Evolutionary conservation across 1,139 yeast genomes (phyloP).

Genomic region (Suhomyces yuchorum): DNA sequence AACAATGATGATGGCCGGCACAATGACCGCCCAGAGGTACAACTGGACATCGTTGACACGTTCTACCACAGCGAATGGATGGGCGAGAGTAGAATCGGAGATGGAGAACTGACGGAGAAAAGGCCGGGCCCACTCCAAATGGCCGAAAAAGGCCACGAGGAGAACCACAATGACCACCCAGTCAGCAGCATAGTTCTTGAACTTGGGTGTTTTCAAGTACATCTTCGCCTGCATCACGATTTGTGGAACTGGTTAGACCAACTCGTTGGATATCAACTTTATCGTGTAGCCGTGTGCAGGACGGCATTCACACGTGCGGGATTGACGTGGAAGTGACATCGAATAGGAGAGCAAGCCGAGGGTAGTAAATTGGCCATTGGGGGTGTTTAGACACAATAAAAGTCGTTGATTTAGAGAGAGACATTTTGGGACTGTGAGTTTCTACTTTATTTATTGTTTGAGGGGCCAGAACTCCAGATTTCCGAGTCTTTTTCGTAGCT

Average conservation of each 20-base stretch:
- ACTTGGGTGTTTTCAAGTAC: constrained; percentile 17
- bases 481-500: too few species aligned
- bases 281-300: background rate
- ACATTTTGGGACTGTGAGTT: too few species aligned
- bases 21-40: constrained; percentile 18
- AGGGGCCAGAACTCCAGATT: too few species aligned
- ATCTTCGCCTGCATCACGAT: constrained; percentile 11
- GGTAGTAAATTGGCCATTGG: background rate
- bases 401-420: too few species aligned
- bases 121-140: constrained; percentile 26
- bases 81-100: constrained; percentile 20
- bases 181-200: constrained; percentile 19
- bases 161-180: constrained; percentile 22
- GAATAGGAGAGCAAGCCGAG: background rate
- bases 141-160: constrained; percentile 18
- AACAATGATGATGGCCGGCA: constrained; percentile 20
- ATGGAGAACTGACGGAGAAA: constrained; percentile 23
- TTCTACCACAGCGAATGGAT: constrained; percentile 25
- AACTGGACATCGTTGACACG: constrained; percentile 24
- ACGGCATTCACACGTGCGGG: background rate
- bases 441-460: too few species aligned
- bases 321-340: background rate
- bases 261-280: background rate
- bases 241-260: background rate
- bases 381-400: too few species aligned